Evolutionary conservation across 192 early-diverging fungal genomes (phyloP), one percentile per base, ranked within the genome.

Genomic region (Haplosporangium gracile): DNA sequence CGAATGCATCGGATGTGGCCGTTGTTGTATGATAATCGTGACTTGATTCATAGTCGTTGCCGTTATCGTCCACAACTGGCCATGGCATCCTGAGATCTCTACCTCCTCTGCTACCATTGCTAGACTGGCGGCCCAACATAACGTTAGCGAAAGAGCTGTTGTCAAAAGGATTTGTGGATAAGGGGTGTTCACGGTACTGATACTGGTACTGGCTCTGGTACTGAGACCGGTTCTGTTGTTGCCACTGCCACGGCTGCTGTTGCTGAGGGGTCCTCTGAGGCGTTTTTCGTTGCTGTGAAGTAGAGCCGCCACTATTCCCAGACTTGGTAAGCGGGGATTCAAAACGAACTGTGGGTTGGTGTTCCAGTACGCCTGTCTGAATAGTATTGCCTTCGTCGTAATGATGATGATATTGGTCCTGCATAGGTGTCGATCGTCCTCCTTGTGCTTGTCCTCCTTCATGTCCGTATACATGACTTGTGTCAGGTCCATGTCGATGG

Each of bases 331-430:
- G n/a, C 2, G 78, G 55, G 0, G 78, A 80, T 38, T 80, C 78
- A 20, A 80, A 80, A 4, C 32, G 55, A 57, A 80, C 57, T 13
- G 7, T 55, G 32, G 78, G 78, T 10, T 80, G 78, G 40, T 80
- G 78, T 68, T 73, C 39, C 45, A 80, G 38, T 2, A 42, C 71
- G 2, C 8, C 63, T 32, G 78, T 80, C 43, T 80, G 78, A 10
- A 80, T 42, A 26, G 70, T 42, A 39, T 71, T 36, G 9, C 15
- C 70, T 18, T 40, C 29, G 70, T n/a, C 1, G 22, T 40, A 15
- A 15, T 65, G 60, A 15, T 65, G 60, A 32, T 13, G 26, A 24
- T 65, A 65, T 29, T 65, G 60, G 10, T 32, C 60, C 29, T 65
- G 60, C 26, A 65, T 32, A 29, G 60, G 60, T 32, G 60, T 65